Conservation (phyloP, 345 rosid species). For the Brassica incana region DNA sequence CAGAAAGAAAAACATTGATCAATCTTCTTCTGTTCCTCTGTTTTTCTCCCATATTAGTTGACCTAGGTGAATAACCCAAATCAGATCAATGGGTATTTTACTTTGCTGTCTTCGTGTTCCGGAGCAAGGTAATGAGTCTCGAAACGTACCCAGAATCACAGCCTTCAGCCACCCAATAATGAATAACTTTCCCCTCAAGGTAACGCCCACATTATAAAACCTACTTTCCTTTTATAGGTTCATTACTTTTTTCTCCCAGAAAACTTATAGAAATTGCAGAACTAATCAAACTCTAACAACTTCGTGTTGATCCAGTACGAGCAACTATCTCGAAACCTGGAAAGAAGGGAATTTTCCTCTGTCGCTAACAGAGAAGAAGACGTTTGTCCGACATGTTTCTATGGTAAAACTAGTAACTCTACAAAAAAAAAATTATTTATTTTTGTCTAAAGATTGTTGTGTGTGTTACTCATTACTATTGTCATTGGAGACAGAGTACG, state of each 20-base stretch:
- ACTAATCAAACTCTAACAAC: constrained; percentile 2
- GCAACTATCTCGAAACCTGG: constrained; percentile 14
- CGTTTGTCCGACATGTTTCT: constrained; percentile 53
- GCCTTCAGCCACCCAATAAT: constrained; percentile 2
- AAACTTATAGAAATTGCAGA: not conserved
- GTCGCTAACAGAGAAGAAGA: constrained; percentile 33
- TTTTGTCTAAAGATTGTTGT: not conserved
- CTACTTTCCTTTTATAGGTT: constrained; percentile 8
- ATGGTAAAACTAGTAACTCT: constrained; percentile 41
- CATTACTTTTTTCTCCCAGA: not conserved
- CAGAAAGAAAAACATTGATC: not conserved
- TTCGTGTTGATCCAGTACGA: constrained; percentile 12
- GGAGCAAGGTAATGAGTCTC: not conserved
- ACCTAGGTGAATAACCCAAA: not conserved
- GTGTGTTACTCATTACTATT: constrained; percentile 1
- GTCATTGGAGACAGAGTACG: constrained; percentile 40
- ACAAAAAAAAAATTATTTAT: not conserved
- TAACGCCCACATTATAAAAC: constrained; percentile 16
- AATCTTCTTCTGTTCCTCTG: not conserved
- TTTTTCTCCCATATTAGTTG: not conserved
- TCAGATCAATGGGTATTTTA: constrained; percentile 36
- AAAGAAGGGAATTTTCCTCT: not conserved
- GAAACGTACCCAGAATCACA: constrained; percentile 3
- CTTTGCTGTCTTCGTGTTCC: constrained; percentile 29
- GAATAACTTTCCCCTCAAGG: constrained; percentile 35